Base-by-base conservation (phyloP, 2,329 filamentous ascomycete genomes). In the Didymella glomerata region DNA sequence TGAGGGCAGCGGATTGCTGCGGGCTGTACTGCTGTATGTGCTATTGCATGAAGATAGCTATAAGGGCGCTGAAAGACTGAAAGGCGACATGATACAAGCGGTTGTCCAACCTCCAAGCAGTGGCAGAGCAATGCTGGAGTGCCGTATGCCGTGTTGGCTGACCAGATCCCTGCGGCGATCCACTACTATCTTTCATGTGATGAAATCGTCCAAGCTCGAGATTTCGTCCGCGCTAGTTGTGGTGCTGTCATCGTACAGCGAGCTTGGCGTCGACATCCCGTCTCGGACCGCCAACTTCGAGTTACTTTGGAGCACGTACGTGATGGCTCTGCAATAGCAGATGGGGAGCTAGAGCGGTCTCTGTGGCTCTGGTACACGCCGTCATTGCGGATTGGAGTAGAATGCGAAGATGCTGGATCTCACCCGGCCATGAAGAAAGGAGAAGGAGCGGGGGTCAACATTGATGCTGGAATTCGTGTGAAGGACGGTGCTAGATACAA, bases 81-180 rank as follows among this genome's bases (percentile, higher is more conserved):
- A 52, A 36, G 52, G 54, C 65, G 66, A 66, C 58, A 63, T 68
- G 57, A 40, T 44, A 54, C 46, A 48, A 16, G 28, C 42, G 24
- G 20, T 38, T 30, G 24, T 25, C 41, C 25, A 41, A 34, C 24
- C 36, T 41, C 22, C 47, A 48, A 44, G 41, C 48, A 48, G 57
- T 55, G 47, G 48, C 30, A 57, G 48, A 32, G 49, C 41, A 48
- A 34, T 45, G 41, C 48, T 48, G 49, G 46, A 56, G 51, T 59
- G 47, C 57, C 47, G 50, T 57, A 49, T 61, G 53, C 65, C 63
- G 64, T 54, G 58, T 55, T 59, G 53, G 52, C 63, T 57, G 59
- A 57, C 63, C 64, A 53, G 66, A 63, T 63, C 62, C 18, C 18
- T 50, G 53, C 46, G 45, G 25, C 40, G 38, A 42, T 55, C 60